phyloP scores from a whole-genome alignment of 2,329 filamentous ascomycete genomes.

The Scleromitrula shiraiana region DNA sequence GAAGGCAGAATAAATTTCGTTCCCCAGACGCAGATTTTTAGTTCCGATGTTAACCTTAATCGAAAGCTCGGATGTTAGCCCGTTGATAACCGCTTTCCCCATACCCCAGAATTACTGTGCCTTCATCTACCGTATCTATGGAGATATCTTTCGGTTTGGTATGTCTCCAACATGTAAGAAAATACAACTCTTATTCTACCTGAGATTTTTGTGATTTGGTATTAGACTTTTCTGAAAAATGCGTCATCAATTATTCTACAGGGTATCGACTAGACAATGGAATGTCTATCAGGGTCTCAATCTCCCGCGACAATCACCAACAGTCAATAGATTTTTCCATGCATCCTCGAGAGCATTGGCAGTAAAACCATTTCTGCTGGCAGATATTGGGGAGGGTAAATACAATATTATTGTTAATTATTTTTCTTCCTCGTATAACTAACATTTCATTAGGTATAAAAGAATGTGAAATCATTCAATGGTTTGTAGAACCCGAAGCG shows the following conservation, averaged over 20 bases:
- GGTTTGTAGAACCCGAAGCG: constrained; percentile 95
- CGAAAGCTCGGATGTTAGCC: constrained; percentile 2
- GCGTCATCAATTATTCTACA: constrained; percentile 47
- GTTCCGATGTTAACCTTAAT: no score
- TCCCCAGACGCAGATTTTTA: constrained; percentile 6
- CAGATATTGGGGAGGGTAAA: constrained; percentile 78
- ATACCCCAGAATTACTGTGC: constrained; percentile 14
- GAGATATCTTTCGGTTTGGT: background rate
- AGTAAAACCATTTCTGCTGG: constrained; percentile 73
- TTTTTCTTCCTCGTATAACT: constrained; percentile 4
- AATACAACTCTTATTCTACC: background rate
- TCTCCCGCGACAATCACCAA: constrained; percentile 15
- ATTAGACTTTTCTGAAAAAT: constrained; percentile 31
- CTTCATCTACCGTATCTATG: background rate
- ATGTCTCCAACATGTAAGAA: background rate
- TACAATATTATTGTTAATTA: constrained; percentile 3
- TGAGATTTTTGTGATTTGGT: background rate
- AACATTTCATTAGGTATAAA: constrained; percentile 64
- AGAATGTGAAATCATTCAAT: constrained; percentile 98
- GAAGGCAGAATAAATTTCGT: background rate
- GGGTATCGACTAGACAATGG: constrained; percentile 44
- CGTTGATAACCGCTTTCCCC: constrained; percentile 16
- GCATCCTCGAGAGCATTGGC: constrained; percentile 30
- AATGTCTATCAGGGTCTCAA: constrained; percentile 33
- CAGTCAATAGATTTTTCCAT: constrained; percentile 20